phyloP scores from a whole-genome alignment of 208 protist genomes.

The Trypanosoma brucei region DNA sequence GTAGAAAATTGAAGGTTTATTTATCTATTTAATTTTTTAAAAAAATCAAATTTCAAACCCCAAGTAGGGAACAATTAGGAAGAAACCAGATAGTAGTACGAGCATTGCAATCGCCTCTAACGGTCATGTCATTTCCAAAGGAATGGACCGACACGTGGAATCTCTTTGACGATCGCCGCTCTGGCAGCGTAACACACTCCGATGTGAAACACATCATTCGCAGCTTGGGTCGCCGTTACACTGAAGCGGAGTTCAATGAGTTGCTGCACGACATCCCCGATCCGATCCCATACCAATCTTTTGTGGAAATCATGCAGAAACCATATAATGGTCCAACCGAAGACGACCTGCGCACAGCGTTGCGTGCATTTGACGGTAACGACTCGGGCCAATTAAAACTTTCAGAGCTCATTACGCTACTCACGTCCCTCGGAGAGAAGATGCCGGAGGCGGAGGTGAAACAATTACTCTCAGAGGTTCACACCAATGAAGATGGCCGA shows the following conservation, averaged over 20 bases:
- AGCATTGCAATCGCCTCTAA: too few relatives aligned
- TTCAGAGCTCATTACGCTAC: constrained; percentile 76
- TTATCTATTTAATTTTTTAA: too few relatives aligned
- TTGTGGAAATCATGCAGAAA: constrained; percentile 82
- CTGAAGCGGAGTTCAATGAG: constrained; percentile 85
- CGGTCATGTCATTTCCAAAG: constrained; percentile 34
- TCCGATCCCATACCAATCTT: constrained; percentile 50
- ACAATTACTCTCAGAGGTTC: constrained; percentile 77
- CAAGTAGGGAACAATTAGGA: too few relatives aligned
- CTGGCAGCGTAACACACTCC: constrained; percentile 51
- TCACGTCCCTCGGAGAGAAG: constrained; percentile 85
- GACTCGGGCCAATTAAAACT: constrained; percentile 67
- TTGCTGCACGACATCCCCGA: constrained; percentile 57
- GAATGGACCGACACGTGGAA: constrained; percentile 89
- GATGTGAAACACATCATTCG: constrained; percentile 89
- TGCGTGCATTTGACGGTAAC: constrained; percentile 77
- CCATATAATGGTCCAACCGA: constrained; percentile 85
- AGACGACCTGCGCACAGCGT: constrained; percentile 77
- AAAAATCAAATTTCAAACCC: too few relatives aligned
- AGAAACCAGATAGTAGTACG: too few relatives aligned
- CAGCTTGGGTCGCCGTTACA: constrained; percentile 83
- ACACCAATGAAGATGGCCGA: constrained; percentile 62
- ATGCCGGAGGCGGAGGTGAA: constrained; percentile 83
- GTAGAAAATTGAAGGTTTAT: too few relatives aligned
- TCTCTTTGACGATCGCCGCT: constrained; percentile 82